A percentile compares a stretch with the other conserved stretches of the same genome.
phyloP scores from a whole-genome alignment of 371 early-diverging fungal species.

The Funneliformis caledonium region DNA sequence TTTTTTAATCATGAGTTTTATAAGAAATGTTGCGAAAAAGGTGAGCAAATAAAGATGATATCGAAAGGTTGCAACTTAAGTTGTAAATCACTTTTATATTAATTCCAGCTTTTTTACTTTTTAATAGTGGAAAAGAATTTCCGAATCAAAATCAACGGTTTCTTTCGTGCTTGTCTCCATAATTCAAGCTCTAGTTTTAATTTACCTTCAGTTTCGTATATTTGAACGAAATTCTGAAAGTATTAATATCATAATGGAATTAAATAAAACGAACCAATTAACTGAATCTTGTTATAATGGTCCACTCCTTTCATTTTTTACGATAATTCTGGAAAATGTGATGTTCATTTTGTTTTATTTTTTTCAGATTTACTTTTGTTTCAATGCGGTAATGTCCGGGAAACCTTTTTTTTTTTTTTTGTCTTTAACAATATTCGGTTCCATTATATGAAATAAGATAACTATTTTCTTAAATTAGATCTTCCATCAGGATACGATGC shows the following conservation, averaged over 20 bases:
- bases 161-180: not conserved
- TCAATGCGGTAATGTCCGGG: conserved; percentile 11
- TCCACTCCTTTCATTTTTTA: not conserved
- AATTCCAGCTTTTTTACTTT: not conserved
- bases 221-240: not conserved
- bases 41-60: too few relatives aligned
- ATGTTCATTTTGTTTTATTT: conserved; percentile 26
- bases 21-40: too few relatives aligned
- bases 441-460: not conserved
- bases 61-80: too few relatives aligned
- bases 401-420: not conserved
- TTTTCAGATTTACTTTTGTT: conserved; percentile 13
- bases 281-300: not conserved
- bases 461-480: not conserved
- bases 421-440: too few relatives aligned
- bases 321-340: conserved; percentile 2
- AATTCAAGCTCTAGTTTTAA: conserved; percentile 5
- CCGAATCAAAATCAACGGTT: conserved; percentile 12
- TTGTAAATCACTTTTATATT: too few relatives aligned
- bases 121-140: conserved; percentile 1
- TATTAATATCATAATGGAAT: not conserved
- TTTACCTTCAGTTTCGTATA: not conserved
- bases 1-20: too few relatives aligned
- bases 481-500: conserved; percentile 27
- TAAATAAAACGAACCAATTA: not conserved